These are phyloP conservation scores for Schizothecium vesticola DNA, from an alignment of 495 filamentous ascomycete species.

Conservation along the genomic window DNA sequence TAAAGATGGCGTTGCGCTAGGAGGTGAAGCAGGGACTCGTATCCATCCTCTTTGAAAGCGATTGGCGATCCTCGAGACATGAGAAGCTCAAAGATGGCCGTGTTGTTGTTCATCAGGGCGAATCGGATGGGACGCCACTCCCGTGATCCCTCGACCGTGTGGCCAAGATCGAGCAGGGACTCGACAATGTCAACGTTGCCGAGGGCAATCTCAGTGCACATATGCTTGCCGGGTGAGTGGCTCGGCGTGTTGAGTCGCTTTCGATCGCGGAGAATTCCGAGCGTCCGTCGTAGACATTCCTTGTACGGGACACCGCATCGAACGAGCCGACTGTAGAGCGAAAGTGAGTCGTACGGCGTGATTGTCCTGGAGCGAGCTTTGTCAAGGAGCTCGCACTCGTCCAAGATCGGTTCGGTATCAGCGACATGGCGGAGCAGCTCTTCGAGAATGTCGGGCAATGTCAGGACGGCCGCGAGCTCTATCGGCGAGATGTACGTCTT, in stretches of 20 bases:
- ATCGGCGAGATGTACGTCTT: neutral
- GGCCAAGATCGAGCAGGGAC: constrained; percentile 6
- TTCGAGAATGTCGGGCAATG: constrained; percentile 14
- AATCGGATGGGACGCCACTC: neutral
- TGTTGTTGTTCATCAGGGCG: constrained; percentile 7
- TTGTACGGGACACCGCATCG: constrained; percentile 9
- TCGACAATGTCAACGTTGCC: constrained; percentile 14
- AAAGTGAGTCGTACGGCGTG: constrained; percentile 7
- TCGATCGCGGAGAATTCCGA: neutral
- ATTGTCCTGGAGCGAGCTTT: neutral
- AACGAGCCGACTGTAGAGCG: constrained; percentile 7
- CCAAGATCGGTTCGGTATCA: neutral
- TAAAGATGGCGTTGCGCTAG: neutral
- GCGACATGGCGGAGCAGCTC: constrained; percentile 4
- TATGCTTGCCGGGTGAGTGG: constrained; percentile 6
- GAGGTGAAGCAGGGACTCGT: constrained; percentile 1
- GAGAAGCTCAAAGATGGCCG: constrained; percentile 1
- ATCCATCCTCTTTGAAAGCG: neutral
- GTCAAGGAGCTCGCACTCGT: constrained; percentile 8
- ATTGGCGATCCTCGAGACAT: neutral
- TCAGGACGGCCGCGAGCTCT: constrained; percentile 11
- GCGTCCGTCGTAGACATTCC: neutral
- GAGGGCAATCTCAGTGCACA: constrained; percentile 11
- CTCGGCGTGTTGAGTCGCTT: neutral
- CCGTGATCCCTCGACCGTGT: neutral